Percentiles rank a stretch among this genome's conserved stretches.
Conservation (phyloP, 495 filamentous ascomycete genomes). For the Beverwykella pulmonaria region DNA sequence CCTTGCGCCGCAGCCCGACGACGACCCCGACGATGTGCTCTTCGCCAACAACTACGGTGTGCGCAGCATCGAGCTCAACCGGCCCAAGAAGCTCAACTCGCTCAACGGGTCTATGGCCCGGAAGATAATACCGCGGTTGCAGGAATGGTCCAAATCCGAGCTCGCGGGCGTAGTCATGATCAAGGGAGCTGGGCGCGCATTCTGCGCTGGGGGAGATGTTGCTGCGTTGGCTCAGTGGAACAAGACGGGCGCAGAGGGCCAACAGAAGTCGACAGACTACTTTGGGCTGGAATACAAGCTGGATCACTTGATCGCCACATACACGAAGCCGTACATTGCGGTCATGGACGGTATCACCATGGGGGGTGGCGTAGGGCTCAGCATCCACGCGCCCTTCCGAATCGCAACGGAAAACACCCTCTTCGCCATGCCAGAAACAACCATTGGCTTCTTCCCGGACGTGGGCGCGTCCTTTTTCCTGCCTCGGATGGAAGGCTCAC, state of each 20-base stretch:
- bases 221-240: conserved; percentile 73
- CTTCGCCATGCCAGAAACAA: conserved; percentile 98
- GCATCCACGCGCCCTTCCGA: conserved; percentile 90
- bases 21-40: conserved; percentile 87
- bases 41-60: conserved; percentile 87
- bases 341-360: conserved; percentile 98
- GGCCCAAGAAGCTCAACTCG: conserved; percentile 85
- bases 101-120: conserved; percentile 90
- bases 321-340: conserved; percentile 87
- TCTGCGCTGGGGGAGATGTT: conserved; percentile 95
- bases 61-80: conserved; percentile 90
- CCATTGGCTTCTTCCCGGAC: conserved; percentile 96
- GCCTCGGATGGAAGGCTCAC: conserved; percentile 76
- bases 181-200: conserved; percentile 81
- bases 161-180: conserved; percentile 91
- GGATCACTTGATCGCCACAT: conserved; percentile 94
- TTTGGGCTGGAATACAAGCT: conserved; percentile 92
- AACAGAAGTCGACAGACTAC: conserved; percentile 72
- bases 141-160: conserved; percentile 92
- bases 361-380: conserved; percentile 94
- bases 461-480: conserved; percentile 96
- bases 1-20: conserved; percentile 48
- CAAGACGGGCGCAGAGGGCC: conserved; percentile 64
- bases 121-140: conserved; percentile 83
- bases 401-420: conserved; percentile 94